A percentile compares a stretch with the other conserved stretches of the same genome.
These are phyloP conservation scores for Alternaria triticimaculans DNA, from an alignment of 2,329 filamentous ascomycete species.

Conservation along the genomic window DNA sequence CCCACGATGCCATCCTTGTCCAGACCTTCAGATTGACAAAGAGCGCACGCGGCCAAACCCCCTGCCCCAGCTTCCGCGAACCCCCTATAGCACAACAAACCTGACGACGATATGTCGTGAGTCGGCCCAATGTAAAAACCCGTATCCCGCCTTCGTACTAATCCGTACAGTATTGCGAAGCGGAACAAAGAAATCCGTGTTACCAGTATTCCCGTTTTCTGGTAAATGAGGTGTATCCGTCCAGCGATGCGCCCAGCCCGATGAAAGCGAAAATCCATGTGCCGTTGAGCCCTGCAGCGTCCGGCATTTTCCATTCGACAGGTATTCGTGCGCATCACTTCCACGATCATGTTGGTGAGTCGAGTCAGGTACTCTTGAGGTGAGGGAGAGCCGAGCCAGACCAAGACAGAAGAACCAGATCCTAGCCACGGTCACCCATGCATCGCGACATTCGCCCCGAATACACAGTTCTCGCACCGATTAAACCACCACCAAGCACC, in stretches of 20 bases:
- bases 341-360: not conserved
- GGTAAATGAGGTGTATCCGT: not conserved
- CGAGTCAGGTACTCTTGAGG: not conserved
- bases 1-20: not conserved
- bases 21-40: not conserved
- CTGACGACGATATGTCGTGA: not conserved
- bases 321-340: not conserved
- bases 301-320: not conserved
- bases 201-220: not conserved
- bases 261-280: not conserved
- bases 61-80: not conserved
- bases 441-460: not conserved
- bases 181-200: not conserved
- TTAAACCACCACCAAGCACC: not conserved
- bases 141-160: not conserved
- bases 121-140: not conserved
- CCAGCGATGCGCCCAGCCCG: not conserved
- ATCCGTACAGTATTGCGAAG: not conserved
- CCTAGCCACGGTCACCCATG: not conserved
- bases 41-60: not conserved
- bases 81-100: not conserved
- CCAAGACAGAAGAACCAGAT: not conserved
- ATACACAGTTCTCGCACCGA: not conserved
- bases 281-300: not conserved
- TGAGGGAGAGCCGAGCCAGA: not conserved